Evolutionary conservation across 108 stramenopile species (phyloP).

Genomic region (Aureococcus anophagefferens): DNA sequence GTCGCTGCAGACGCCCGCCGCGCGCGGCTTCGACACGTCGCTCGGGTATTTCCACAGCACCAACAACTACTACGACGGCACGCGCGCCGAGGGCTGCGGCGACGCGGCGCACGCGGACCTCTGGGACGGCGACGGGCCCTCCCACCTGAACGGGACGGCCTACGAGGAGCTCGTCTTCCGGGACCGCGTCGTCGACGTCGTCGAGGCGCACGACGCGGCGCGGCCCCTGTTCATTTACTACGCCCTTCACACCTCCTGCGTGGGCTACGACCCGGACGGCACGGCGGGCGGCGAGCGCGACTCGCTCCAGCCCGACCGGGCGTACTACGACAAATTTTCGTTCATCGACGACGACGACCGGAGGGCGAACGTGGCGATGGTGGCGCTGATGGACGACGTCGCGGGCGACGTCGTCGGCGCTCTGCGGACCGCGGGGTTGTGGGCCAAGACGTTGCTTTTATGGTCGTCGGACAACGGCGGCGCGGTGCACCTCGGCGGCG

Average conservation of each 20-base stretch:
- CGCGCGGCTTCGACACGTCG: constrained; percentile 16
- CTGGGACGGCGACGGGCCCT: too few relatives aligned
- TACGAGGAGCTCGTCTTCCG: constrained; percentile 9
- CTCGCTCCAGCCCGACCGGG: too few relatives aligned
- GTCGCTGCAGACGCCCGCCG: constrained; percentile 8
- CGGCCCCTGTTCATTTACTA: constrained; percentile 12
- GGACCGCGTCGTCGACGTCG: not conserved
- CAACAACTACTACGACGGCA: constrained; percentile 12
- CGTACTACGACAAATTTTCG: too few relatives aligned
- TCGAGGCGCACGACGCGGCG: constrained; percentile 2
- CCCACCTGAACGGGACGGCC: constrained; percentile 4
- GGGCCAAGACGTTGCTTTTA: constrained; percentile 9
- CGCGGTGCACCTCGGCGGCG: constrained; percentile 1
- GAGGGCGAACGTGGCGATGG: too few relatives aligned
- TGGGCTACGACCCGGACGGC: constrained; percentile 3
- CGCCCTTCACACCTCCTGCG: not conserved
- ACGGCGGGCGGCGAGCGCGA: not conserved
- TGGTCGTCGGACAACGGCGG: constrained; percentile 15
- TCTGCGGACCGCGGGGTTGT: not conserved
- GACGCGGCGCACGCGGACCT: too few relatives aligned
- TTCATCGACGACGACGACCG: too few relatives aligned
- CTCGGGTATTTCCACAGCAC: constrained; percentile 5
- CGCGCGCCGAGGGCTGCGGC: too few relatives aligned
- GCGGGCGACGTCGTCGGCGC: not conserved
- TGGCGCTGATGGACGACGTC: not conserved